Evolutionary conservation across 345 rosid species (phyloP).

Genomic region (Sisymbrium altissimum): DNA sequence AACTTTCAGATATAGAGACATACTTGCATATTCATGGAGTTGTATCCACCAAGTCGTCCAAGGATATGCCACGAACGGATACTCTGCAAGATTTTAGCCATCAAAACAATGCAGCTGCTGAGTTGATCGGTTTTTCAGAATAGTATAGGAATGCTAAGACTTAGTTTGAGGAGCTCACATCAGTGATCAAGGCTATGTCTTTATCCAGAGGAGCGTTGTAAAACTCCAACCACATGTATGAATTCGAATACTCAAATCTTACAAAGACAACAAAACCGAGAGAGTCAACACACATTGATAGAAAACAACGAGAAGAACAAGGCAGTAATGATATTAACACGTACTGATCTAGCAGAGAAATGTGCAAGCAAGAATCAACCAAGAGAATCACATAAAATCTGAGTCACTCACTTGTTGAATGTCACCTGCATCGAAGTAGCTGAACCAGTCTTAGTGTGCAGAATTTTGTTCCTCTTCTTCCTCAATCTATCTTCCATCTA

Average conservation of each 20-base stretch:
- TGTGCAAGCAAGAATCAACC: not conserved
- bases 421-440: slow-evolving; percentile 64
- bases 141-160: not conserved
- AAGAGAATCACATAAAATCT: not conserved
- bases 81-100: slow-evolving; percentile 48
- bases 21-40: slow-evolving; percentile 99
- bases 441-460: slow-evolving; percentile 85
- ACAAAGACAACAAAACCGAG: not conserved
- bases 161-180: slow-evolving; percentile 47
- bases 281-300: not conserved
- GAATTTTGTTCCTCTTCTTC: slow-evolving; percentile 72
- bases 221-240: slow-evolving; percentile 94
- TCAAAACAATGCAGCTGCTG: not conserved
- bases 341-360: not conserved
- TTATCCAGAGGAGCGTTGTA: slow-evolving; percentile 73
- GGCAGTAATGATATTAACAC: not conserved
- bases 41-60: slow-evolving; percentile 96
- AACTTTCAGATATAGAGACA: slow-evolving; percentile 40
- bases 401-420: slow-evolving; percentile 69
- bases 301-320: not conserved
- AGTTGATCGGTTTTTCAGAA: not conserved
- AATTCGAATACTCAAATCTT: slow-evolving; percentile 86
- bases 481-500: slow-evolving; percentile 92
- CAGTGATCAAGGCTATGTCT: slow-evolving; percentile 73
- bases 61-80: slow-evolving; percentile 91